A percentile compares a stretch with the other conserved stretches of the same genome.
phyloP scores from a whole-genome alignment of 352 stramenopile genomes.

The Pythium rhizo-oryzae region DNA sequence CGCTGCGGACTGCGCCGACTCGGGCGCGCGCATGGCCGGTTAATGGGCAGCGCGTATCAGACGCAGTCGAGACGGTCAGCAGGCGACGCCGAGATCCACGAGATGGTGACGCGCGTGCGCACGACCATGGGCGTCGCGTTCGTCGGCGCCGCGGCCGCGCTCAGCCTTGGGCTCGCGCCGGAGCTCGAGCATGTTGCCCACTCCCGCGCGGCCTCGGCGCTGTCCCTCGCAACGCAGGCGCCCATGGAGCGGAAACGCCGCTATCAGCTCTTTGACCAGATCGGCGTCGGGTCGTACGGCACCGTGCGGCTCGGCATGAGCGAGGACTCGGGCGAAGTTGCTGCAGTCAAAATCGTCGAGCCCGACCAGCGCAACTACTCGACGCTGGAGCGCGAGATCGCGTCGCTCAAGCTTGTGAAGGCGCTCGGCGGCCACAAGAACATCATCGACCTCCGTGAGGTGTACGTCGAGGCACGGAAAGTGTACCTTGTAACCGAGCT shows the following conservation, averaged over 20 bases:
- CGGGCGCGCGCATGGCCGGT: constrained; percentile 13
- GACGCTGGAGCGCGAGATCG: constrained; percentile 69
- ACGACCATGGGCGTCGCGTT: constrained; percentile 49
- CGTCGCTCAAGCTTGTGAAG: constrained; percentile 71
- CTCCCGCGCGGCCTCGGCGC: constrained; percentile 29
- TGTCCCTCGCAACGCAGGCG: constrained; percentile 10
- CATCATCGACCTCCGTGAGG: constrained; percentile 83
- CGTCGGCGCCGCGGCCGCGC: constrained; percentile 43
- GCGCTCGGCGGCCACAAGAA: constrained; percentile 79
- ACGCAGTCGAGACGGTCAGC: constrained; percentile 23
- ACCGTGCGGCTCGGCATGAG: constrained; percentile 72
- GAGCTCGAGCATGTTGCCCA: constrained; percentile 43
- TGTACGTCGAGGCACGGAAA: constrained; percentile 79
- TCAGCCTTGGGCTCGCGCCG: constrained; percentile 44
- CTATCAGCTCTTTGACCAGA: constrained; percentile 74
- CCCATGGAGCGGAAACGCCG: constrained; percentile 28
- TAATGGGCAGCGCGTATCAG: constrained; percentile 36
- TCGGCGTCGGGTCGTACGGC: constrained; percentile 72
- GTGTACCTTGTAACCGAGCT: constrained; percentile 90
- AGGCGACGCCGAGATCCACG: constrained; percentile 21
- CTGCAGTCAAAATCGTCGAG: constrained; percentile 76
- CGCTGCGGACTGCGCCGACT: constrained; percentile 20
- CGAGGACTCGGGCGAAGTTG: constrained; percentile 67
- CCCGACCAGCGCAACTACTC: constrained; percentile 45
- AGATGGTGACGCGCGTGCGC: constrained; percentile 19